Evolutionary conservation across 768 basidiomycete genomes (phyloP).

Genomic region (Hebeloma cylindrosporum): DNA sequence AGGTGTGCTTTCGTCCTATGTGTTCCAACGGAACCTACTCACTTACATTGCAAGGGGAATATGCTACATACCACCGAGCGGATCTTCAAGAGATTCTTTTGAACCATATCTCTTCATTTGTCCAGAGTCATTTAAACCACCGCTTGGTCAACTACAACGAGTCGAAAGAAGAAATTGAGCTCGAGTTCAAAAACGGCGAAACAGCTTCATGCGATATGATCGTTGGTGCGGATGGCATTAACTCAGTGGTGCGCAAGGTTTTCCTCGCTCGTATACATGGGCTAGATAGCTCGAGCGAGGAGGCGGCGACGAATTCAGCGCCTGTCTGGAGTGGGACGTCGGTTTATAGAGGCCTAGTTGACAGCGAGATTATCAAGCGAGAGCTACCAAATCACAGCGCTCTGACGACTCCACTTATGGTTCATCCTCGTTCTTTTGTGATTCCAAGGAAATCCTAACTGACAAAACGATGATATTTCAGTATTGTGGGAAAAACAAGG

Average conservation of each 20-base stretch:
- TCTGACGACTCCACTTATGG: constrained; percentile 28
- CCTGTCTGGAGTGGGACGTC: constrained; percentile 43
- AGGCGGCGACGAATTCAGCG: constrained; percentile 20
- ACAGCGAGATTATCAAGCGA: constrained; percentile 21
- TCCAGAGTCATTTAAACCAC: constrained; percentile 38
- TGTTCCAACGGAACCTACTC: constrained; percentile 21
- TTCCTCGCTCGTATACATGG: constrained; percentile 20
- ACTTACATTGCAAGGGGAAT: constrained; percentile 17
- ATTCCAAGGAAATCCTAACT: neutral
- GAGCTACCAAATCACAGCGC: constrained; percentile 26
- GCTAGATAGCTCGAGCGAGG: constrained; percentile 9
- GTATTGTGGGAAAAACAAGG: constrained; percentile 20
- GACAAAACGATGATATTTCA: neutral
- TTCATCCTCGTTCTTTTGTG: constrained; percentile 9
- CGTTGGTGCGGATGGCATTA: constrained; percentile 40
- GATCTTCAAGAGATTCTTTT: constrained; percentile 51
- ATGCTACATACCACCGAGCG: constrained; percentile 41
- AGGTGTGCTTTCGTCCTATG: constrained; percentile 16
- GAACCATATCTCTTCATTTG: constrained; percentile 35
- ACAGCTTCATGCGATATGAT: constrained; percentile 50
- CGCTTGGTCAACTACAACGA: constrained; percentile 40
- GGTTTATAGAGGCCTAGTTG: constrained; percentile 35
- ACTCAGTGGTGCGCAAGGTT: constrained; percentile 31
- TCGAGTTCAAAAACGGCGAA: constrained; percentile 47
- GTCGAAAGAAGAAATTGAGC: constrained; percentile 20